Percentiles rank a stretch among this genome's conserved stretches.
These are phyloP conservation scores for Brassica balearica DNA, from an alignment of 441 rosid genomes.

Conservation along the genomic window DNA sequence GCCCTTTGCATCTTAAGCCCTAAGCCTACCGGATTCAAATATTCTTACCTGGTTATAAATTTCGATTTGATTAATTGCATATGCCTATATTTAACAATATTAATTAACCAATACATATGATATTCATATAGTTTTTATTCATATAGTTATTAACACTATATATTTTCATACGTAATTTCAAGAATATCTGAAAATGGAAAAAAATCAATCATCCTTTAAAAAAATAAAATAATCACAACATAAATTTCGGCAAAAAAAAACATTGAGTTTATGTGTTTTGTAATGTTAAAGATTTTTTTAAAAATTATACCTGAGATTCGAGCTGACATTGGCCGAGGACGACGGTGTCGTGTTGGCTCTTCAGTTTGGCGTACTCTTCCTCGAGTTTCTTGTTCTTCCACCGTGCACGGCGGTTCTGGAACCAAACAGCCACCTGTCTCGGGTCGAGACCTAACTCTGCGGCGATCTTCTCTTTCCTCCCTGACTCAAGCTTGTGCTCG, in stretches of 20 bases:
- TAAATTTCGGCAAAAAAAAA: not conserved
- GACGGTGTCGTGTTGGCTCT: conserved; percentile 52
- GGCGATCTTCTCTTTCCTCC: conserved; percentile 80
- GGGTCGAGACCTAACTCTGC: conserved; percentile 79
- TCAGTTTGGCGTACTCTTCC: conserved; percentile 70
- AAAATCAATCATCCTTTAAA: not conserved
- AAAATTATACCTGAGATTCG: conserved; percentile 66
- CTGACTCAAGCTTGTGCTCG: conserved; percentile 85
- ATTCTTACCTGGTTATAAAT: not conserved
- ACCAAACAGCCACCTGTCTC: conserved; percentile 95
- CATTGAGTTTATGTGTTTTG: not conserved
- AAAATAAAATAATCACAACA: not conserved
- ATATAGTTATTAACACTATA: not conserved
- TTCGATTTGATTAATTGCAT: not conserved
- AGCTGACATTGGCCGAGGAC: conserved; percentile 68
- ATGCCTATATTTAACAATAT: not conserved
- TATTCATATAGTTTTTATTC: not conserved
- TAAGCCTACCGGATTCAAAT: conserved; percentile 1
- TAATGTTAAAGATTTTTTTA: not conserved
- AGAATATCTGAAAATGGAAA: conserved; percentile 4
- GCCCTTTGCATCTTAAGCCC: not conserved
- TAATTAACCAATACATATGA: not conserved
- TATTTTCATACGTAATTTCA: not conserved
- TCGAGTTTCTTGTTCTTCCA: conserved; percentile 89
- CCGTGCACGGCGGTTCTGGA: conserved; percentile 86